Evolutionary conservation across 345 rosid species (phyloP), one percentile per base, ranked within the genome.

Genomic region (Linum tenue): DNA sequence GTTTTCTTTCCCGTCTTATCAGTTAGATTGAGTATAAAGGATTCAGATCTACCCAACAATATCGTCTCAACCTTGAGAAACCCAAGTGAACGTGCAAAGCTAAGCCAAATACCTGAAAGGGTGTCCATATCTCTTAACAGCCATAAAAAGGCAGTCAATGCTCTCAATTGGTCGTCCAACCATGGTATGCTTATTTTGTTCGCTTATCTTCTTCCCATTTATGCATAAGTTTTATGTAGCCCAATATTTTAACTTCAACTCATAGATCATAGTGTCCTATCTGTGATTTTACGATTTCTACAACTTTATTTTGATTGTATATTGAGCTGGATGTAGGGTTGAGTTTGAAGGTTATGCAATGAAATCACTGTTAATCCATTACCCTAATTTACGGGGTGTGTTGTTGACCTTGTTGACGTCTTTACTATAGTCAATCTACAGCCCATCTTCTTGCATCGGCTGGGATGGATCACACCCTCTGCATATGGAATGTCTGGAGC

Each of bases 391-490:
- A 9, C 66, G 67, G 41, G 39, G 35, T 43, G 14, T 77, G 3
- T 67, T 35, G 0, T 66, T 75, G 50, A 67, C 69, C 77, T 75
- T 72, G 73, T 78, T 81, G 74, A 80, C 73, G 68, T 78, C 78
- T 83, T 80, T 72, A 76, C 76, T 70, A 65, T 78, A 78, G 72
- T 73, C 79, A 55, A 81, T 83, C 42, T 83, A 74, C 92, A 86
- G 96, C 82, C 82, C 91, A 88, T 73, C 95, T 90, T 74, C 95
- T 90, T 77, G 95, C 95, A 73, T 90, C 96, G 69, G 89, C 89
- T 69, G 96, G 95, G 55, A 78, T 88, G 70, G 95, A 90, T 80
- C 86, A 80, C 56, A 69, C 81, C 56, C 76, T 78, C 70, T 79
- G 79, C 75, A 74, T 86, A 68, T 90, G 97, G 96, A 90, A 88